A percentile compares a stretch with the other conserved stretches of the same genome.
These are phyloP conservation scores for Phaseolus coccineus DNA, from an alignment of 331 rosid species.

Conservation along the genomic window DNA sequence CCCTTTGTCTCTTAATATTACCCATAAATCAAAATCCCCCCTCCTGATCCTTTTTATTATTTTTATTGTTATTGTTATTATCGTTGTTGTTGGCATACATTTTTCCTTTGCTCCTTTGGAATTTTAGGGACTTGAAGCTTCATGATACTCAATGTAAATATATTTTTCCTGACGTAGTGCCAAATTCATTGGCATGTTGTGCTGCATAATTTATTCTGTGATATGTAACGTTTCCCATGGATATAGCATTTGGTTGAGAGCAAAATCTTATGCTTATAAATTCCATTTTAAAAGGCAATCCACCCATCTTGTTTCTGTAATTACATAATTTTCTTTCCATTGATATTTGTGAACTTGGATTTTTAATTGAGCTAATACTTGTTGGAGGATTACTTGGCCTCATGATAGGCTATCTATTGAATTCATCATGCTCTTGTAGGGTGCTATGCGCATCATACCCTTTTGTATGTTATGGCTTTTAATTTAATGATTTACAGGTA, in stretches of 20 bases:
- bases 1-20: constrained; percentile 25
- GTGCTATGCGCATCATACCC: neutral
- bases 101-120: constrained; percentile 1
- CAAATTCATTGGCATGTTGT: neutral
- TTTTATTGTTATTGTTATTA: neutral
- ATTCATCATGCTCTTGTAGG: constrained; percentile 4
- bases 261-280: neutral
- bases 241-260: constrained; percentile 2
- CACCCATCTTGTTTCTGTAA: neutral
- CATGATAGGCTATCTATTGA: neutral
- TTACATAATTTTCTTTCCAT: constrained; percentile 5
- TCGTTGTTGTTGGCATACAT: neutral
- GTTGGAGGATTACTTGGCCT: constrained; percentile 18
- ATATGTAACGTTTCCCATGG: neutral
- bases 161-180: neutral
- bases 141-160: neutral
- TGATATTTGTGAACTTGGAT: neutral
- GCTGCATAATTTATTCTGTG: neutral
- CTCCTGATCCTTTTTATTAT: neutral
- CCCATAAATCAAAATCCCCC: neutral
- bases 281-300: neutral
- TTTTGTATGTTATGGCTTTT: constrained; percentile 29
- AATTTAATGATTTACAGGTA: constrained; percentile 61
- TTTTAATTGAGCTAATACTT: constrained; percentile 28
- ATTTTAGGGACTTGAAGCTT: constrained; percentile 9